These are phyloP conservation scores for Moesziomyces sp. DNA, from an alignment of 1,284 basidiomycete species.

Conservation along the genomic window DNA sequence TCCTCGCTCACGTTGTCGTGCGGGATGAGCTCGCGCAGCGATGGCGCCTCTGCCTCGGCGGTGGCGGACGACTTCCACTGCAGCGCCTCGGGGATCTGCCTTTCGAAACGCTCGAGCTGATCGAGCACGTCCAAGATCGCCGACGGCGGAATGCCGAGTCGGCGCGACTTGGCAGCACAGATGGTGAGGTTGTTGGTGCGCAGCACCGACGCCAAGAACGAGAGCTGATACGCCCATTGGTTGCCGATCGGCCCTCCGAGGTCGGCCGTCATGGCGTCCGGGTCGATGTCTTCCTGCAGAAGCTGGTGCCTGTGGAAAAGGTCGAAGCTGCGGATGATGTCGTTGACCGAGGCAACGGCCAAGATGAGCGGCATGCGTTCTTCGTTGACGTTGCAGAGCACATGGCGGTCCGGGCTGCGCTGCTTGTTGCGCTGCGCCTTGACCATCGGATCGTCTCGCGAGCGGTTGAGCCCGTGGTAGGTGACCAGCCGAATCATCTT, in stretches of 20 bases:
- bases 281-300: slow-evolving; percentile 43
- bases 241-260: slow-evolving; percentile 22
- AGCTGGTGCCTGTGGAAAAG: slow-evolving; percentile 34
- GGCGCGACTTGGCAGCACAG: slow-evolving; percentile 30
- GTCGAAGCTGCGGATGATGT: slow-evolving; percentile 38
- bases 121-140: slow-evolving; percentile 37
- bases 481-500: slow-evolving; percentile 34
- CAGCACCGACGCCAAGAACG: slow-evolving; percentile 31
- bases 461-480: slow-evolving; percentile 44
- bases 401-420: slow-evolving; percentile 6
- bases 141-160: slow-evolving; percentile 31
- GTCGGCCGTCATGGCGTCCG: slow-evolving; percentile 29
- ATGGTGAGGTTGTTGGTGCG: slow-evolving; percentile 32
- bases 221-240: slow-evolving; percentile 39
- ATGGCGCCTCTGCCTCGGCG: not conserved
- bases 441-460: slow-evolving; percentile 32
- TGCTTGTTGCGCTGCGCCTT: slow-evolving; percentile 24
- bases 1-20: slow-evolving; percentile 31
- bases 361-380: slow-evolving; percentile 39
- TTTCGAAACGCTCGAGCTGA: slow-evolving; percentile 32
- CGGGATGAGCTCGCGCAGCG: slow-evolving; percentile 19
- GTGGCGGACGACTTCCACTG: slow-evolving; percentile 14
- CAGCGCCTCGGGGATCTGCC: slow-evolving; percentile 32
- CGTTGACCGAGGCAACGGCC: slow-evolving; percentile 26
- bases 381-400: slow-evolving; percentile 27